Evolutionary conservation across 495 filamentous ascomycete genomes (phyloP).

Genomic region (Astrothelium macrocarpum): DNA sequence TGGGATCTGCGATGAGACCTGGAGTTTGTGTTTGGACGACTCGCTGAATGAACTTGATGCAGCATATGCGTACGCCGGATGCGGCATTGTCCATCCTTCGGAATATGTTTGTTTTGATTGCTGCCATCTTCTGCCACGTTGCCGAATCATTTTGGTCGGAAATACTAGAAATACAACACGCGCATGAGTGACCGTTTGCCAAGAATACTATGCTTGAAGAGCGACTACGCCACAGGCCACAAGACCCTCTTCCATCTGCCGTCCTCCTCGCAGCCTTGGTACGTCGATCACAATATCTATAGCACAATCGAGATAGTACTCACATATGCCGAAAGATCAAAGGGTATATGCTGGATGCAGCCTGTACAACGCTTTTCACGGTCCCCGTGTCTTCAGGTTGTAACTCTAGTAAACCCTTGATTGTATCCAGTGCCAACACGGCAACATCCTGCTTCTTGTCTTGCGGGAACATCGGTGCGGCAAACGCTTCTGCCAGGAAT

Average conservation of each 20-base stretch:
- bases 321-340: slow-evolving; percentile 85
- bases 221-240: background rate
- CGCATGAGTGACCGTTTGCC: slow-evolving; percentile 21
- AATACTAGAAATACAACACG: slow-evolving; percentile 55
- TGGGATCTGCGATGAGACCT: slow-evolving; percentile 70
- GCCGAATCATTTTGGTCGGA: slow-evolving; percentile 67
- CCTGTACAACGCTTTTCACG: slow-evolving; percentile 73
- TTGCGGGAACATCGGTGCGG: slow-evolving; percentile 63
- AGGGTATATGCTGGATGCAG: slow-evolving; percentile 82
- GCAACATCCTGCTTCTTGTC: slow-evolving; percentile 69
- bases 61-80: slow-evolving; percentile 73
- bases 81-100: slow-evolving; percentile 77
- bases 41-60: slow-evolving; percentile 91
- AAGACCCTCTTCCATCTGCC: background rate
- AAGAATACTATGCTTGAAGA: background rate
- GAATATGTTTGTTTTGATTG: slow-evolving; percentile 82
- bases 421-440: slow-evolving; percentile 58
- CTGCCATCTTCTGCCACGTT: slow-evolving; percentile 77
- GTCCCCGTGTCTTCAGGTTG: slow-evolving; percentile 58
- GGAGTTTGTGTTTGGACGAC: slow-evolving; percentile 88
- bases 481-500: slow-evolving; percentile 92
- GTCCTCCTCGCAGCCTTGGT: background rate
- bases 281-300: background rate
- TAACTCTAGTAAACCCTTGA: slow-evolving; percentile 60
- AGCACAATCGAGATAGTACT: slow-evolving; percentile 12